Evolutionary conservation across 2,329 filamentous ascomycete genomes (phyloP).

Genomic region (Fusarium citri): DNA sequence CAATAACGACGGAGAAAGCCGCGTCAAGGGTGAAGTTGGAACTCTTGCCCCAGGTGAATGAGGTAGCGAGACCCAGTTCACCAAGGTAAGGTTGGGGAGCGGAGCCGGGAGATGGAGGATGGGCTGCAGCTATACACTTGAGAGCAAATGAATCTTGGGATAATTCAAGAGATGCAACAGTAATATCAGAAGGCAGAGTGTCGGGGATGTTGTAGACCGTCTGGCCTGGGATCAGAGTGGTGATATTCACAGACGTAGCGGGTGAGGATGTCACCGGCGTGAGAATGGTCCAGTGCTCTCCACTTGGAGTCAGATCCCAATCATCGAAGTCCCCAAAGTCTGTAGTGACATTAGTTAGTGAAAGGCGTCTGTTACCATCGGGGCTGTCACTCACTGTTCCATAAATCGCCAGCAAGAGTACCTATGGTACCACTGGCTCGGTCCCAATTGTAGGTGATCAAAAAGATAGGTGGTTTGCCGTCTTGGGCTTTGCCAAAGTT

Average conservation of each 20-base stretch:
- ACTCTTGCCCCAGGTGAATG: not conserved
- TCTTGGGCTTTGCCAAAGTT: not conserved
- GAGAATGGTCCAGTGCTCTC: conserved; percentile 1
- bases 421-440: not conserved
- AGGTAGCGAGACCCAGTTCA: not conserved
- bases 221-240: not conserved
- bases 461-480: not conserved
- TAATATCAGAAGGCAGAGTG: not conserved
- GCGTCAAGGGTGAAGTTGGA: not conserved
- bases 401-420: not conserved
- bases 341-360: not conserved
- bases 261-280: not conserved
- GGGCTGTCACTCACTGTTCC: not conserved
- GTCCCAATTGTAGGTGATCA: conserved; percentile 4
- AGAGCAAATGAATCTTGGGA: not conserved
- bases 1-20: not conserved
- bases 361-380: accelerated
- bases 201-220: not conserved
- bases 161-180: not conserved
- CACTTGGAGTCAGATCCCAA: not conserved
- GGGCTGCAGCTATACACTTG: not conserved
- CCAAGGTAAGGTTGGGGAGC: not conserved
- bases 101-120: not conserved
- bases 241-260: not conserved
- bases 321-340: not conserved